Evolutionary conservation across 352 stramenopile genomes (phyloP), one percentile per base, ranked within the genome.

Genomic region (Phytophthora citricola): DNA sequence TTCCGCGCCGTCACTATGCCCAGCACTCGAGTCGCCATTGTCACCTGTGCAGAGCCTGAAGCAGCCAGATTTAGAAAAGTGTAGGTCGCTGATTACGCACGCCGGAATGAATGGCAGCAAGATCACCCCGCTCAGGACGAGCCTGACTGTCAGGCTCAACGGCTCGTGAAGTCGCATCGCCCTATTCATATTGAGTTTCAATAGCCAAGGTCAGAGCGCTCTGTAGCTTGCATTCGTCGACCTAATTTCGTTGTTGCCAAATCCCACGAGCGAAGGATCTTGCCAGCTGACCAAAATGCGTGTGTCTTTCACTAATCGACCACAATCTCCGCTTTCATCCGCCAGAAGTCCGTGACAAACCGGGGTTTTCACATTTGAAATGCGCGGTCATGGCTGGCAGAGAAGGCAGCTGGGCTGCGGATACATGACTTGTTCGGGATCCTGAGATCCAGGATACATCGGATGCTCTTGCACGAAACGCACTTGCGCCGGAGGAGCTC

Each of bases 361-460:
- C 9, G 31, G 31, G 10, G 11, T 10, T 11, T 34, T 34, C 17
- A 20, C 17, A n/a, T 8, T 29, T 46, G 17, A 43, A 20, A 20
- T 20, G 17, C 17, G 36, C 15, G 5, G 14, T 43, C 26, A n/a
- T 4, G 17, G 7, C 27, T 46, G 58, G 48, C 31, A 66, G 58
- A 66, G 58, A n/a, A 53, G 5, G 48, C 48, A 59, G 48, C 58
- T 66, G 57, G 57, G 20, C 10, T 12, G 9, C 46, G 22, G 57
- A 58, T 64, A 50, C 57, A 64, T 44, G 45, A 31, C 12, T 36
- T 46, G 50, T 46, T 58, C 22, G 50, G 50, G 26, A 52, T 52
- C 26, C 26, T 47, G 45, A 39, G 12, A 66, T 66, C 49, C 9
- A 26, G 58, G 58, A 66, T 66, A 66, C 58, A 60, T 44, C 40